Conservation (phyloP, 495 filamentous ascomycete genomes). For the Barbatosphaeria neglecta region DNA sequence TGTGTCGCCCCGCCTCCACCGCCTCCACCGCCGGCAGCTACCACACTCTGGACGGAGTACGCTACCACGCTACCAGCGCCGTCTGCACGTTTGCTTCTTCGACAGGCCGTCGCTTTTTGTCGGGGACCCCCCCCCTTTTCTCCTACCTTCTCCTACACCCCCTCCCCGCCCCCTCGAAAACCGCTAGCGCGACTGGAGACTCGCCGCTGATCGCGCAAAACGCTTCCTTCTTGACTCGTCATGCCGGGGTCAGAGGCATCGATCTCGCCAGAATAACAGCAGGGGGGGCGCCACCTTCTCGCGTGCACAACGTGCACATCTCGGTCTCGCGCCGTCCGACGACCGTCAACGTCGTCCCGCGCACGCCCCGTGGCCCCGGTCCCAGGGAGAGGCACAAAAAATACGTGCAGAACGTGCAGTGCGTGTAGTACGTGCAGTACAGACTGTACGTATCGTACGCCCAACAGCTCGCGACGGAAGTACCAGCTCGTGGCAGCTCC, state of each 20-base stretch:
- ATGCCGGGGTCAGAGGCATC: not conserved
- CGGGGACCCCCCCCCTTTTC: not conserved
- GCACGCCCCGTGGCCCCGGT: not conserved
- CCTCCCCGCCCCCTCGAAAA: not conserved
- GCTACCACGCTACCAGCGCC: not conserved
- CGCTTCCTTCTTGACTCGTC: not conserved
- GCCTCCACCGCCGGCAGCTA: not conserved
- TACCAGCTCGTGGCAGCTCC: too few relatives aligned
- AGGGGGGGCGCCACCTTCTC: not conserved
- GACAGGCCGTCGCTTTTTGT: not conserved
- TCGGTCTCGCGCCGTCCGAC: not conserved
- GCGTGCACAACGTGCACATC: not conserved
- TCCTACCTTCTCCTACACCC: not conserved
- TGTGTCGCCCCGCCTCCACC: not conserved
- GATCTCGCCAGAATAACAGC: not conserved
- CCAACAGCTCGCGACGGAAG: too few relatives aligned
- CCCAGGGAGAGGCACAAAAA: not conserved
- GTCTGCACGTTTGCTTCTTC: not conserved
- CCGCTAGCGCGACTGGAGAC: not conserved
- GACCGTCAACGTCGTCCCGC: not conserved
- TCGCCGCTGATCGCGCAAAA: not conserved
- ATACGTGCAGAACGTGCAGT: not conserved
- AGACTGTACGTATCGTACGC: too few relatives aligned
- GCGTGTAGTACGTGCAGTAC: too few relatives aligned
- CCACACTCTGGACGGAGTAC: too few relatives aligned